phyloP scores from a whole-genome alignment of 331 rosid species.

The Saraca asoca region DNA sequence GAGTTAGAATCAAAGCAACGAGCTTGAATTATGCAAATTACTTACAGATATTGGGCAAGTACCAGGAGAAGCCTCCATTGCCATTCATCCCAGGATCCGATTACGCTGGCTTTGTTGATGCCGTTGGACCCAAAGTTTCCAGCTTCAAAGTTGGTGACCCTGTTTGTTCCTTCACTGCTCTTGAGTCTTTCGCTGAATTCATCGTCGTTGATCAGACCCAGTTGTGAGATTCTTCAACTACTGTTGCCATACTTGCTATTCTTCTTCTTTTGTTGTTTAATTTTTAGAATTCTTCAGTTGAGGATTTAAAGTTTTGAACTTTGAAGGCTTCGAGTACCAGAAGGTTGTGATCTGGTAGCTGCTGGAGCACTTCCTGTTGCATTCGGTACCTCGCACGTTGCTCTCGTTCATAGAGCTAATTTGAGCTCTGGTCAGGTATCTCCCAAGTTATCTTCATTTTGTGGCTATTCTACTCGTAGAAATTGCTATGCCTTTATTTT shows the following conservation, averaged over 20 bases:
- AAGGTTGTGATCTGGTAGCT: conserved; percentile 80
- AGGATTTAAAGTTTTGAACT: conserved; percentile 2
- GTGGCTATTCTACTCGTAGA: conserved; percentile 14
- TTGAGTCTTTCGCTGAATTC: conserved; percentile 82
- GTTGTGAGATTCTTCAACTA: conserved; percentile 45
- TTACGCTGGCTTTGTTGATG: conserved; percentile 79
- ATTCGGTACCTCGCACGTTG: conserved; percentile 90
- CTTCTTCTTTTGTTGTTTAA: background rate
- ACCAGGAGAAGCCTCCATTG: conserved; percentile 70
- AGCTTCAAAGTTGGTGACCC: conserved; percentile 66
- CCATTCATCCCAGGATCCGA: conserved; percentile 92
- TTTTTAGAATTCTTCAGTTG: background rate
- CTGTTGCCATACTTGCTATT: background rate
- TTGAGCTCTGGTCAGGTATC: conserved; percentile 75
- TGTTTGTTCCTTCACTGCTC: conserved; percentile 66
- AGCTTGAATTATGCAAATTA: conserved; percentile 95
- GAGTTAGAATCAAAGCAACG: conserved; percentile 81
- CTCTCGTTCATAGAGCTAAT: conserved; percentile 78
- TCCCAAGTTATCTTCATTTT: background rate
- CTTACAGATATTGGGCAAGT: conserved; percentile 73
- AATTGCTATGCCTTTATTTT: background rate
- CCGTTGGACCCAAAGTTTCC: conserved; percentile 71
- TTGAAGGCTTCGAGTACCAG: conserved; percentile 78
- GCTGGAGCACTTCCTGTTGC: conserved; percentile 93
- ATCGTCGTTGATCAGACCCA: conserved; percentile 62